Conservation (phyloP, 208 protist genomes). For the Acanthamoeba rhysodes region DNA sequence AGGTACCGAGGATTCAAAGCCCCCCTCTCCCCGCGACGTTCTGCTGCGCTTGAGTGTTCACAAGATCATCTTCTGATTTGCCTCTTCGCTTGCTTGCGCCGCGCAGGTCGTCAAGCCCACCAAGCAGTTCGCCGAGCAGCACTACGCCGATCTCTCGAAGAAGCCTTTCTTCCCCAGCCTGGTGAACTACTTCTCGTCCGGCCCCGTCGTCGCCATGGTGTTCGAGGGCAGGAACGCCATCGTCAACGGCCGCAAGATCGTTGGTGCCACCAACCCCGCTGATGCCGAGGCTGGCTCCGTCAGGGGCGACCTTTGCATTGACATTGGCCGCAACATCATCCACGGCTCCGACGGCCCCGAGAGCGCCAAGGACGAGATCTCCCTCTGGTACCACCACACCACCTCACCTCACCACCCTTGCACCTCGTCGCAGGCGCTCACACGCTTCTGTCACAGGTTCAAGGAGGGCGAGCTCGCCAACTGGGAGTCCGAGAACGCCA, state of each 20-base stretch:
- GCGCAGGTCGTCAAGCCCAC: conserved; percentile 64
- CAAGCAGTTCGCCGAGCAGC: conserved; percentile 83
- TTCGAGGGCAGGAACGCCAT: conserved; percentile 98
- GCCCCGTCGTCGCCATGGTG: conserved; percentile 98
- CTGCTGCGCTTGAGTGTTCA: neutral
- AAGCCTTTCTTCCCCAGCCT: conserved; percentile 97
- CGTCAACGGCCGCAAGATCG: conserved; percentile 94
- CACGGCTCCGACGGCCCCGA: conserved; percentile 97
- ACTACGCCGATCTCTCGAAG: conserved; percentile 89
- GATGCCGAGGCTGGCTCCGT: conserved; percentile 97
- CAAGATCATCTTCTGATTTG: neutral
- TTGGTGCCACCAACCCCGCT: conserved; percentile 97
- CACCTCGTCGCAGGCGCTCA: neutral
- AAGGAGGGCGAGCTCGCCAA: conserved; percentile 63
- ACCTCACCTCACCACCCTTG: too few species aligned
- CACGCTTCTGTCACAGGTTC: neutral
- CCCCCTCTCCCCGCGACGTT: neutral
- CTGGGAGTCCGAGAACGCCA: conserved; percentile 66
- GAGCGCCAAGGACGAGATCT: conserved; percentile 96
- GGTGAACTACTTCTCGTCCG: conserved; percentile 96
- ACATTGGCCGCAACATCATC: conserved; percentile 97
- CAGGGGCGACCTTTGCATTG: conserved; percentile 96
- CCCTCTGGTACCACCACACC: conserved; percentile 95
- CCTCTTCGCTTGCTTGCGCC: neutral
- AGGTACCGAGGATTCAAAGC: conserved; percentile 88